Conservation (phyloP, 1,284 basidiomycete species). For the Moesziomyces aphidis region DNA sequence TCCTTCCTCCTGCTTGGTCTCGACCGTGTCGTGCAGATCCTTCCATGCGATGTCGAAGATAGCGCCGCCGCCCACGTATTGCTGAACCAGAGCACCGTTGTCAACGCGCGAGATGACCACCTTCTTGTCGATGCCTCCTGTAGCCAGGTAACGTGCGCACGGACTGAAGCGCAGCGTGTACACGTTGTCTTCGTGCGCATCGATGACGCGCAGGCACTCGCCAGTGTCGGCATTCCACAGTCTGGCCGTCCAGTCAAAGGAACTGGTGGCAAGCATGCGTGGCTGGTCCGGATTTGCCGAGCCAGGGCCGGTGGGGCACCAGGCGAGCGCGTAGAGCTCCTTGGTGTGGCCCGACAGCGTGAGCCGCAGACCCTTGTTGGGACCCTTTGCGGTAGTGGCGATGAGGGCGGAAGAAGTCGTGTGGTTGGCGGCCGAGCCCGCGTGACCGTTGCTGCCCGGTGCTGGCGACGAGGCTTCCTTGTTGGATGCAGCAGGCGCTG, state of each 20-base stretch:
- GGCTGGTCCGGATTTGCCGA: conserved; percentile 56
- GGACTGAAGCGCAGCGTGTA: conserved; percentile 64
- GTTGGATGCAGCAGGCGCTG: background rate
- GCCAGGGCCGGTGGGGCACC: conserved; percentile 61
- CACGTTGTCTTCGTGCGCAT: conserved; percentile 62
- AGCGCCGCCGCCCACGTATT: conserved; percentile 48
- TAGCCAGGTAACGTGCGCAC: conserved; percentile 61
- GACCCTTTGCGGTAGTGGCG: conserved; percentile 37
- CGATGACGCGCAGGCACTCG: conserved; percentile 60
- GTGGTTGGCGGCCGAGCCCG: conserved; percentile 7
- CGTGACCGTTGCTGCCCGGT: conserved; percentile 33
- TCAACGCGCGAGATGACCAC: conserved; percentile 57
- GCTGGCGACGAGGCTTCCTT: conserved; percentile 39
- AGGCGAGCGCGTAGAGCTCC: conserved; percentile 64
- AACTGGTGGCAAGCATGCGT: conserved; percentile 64
- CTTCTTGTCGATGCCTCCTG: conserved; percentile 64
- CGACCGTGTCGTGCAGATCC: conserved; percentile 29
- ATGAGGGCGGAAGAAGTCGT: conserved; percentile 17
- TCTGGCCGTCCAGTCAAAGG: conserved; percentile 64
- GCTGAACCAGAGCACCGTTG: conserved; percentile 51
- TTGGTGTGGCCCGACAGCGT: conserved; percentile 62
- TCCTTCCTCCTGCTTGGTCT: conserved; percentile 43
- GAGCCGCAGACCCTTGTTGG: conserved; percentile 47
- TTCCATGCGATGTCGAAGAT: conserved; percentile 55
- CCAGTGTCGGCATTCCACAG: conserved; percentile 66